A percentile compares a stretch with the other conserved stretches of the same genome.
Conservation (phyloP, 345 rosid species). For the Ailanthus altissimus region DNA sequence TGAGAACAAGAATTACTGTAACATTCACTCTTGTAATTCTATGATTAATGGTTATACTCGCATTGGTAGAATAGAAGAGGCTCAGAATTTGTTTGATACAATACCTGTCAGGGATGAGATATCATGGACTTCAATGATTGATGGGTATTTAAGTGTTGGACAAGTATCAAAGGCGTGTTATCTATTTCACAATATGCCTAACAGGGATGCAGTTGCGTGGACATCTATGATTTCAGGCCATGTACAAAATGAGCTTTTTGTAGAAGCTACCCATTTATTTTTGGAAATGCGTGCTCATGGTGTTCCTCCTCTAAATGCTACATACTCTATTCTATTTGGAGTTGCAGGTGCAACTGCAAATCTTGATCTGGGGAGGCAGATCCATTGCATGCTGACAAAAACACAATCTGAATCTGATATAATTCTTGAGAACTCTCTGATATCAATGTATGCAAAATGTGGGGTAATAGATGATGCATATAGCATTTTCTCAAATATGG, state of each 20-base stretch:
- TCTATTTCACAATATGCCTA: constrained; percentile 44
- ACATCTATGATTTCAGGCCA: constrained; percentile 56
- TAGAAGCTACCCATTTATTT: constrained; percentile 42
- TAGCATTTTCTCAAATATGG: constrained; percentile 43
- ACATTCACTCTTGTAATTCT: constrained; percentile 44
- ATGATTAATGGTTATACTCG: constrained; percentile 49
- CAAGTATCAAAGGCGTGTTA: constrained; percentile 36
- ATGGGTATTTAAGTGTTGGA: constrained; percentile 46
- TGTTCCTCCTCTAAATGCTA: constrained; percentile 36
- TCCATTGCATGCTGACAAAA: constrained; percentile 55
- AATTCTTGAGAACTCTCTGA: constrained; percentile 46
- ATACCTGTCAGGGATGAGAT: constrained; percentile 40
- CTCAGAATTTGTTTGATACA: constrained; percentile 45
- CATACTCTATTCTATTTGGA: constrained; percentile 52
- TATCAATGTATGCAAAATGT: constrained; percentile 63
- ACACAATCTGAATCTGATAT: constrained; percentile 34
- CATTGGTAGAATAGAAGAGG: constrained; percentile 46
- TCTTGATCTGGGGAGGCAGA: constrained; percentile 63
- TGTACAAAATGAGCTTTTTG: constrained; percentile 52
- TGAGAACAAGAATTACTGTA: constrained; percentile 27
- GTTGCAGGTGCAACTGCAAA: constrained; percentile 72
- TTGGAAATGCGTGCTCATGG: constrained; percentile 40
- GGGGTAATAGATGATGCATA: constrained; percentile 47
- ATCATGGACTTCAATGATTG: constrained; percentile 61
- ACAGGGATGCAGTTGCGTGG: constrained; percentile 58